phyloP scores from a whole-genome alignment of 306 rosid species.

The Prunus campanulata region DNA sequence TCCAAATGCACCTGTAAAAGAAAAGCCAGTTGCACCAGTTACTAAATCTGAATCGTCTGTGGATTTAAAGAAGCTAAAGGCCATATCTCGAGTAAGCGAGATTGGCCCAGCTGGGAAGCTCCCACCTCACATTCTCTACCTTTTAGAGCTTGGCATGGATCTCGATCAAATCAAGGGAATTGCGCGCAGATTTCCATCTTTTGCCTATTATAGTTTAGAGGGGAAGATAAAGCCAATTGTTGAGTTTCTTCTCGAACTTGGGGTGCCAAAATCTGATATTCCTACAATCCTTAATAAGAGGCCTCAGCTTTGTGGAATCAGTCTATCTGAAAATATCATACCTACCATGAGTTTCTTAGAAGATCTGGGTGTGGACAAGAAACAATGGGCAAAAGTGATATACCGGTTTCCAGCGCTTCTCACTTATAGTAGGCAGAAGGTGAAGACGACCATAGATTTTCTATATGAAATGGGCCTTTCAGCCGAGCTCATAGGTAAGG shows the following conservation, averaged over 20 bases:
- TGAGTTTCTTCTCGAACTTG: conserved; percentile 88
- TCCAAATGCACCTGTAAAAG: conserved; percentile 63
- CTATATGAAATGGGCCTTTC: conserved; percentile 73
- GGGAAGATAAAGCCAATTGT: conserved; percentile 88
- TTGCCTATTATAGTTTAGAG: conserved; percentile 83
- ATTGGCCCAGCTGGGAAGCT: conserved; percentile 58
- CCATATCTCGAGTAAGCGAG: conserved; percentile 64
- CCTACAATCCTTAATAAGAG: conserved; percentile 66
- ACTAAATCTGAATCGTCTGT: conserved; percentile 33
- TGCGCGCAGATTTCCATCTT: conserved; percentile 59
- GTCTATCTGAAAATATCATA: conserved; percentile 73
- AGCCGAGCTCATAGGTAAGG: conserved; percentile 64
- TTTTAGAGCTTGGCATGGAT: conserved; percentile 77
- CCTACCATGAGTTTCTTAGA: conserved; percentile 88
- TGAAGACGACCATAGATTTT: conserved; percentile 52
- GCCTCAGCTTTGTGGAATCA: conserved; percentile 93
- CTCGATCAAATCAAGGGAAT: conserved; percentile 70
- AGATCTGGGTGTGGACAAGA: conserved; percentile 76
- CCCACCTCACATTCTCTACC: conserved; percentile 76
- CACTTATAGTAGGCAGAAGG: conserved; percentile 77
- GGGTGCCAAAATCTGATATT: conserved; percentile 68
- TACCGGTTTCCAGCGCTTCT: conserved; percentile 79
- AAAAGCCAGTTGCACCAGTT: conserved; percentile 33
- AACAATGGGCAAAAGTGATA: conserved; percentile 89
- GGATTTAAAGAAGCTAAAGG: conserved; percentile 57